Evolutionary conservation across 257 asterid genomes (phyloP).

Genomic region (Solanum bukasovii): DNA sequence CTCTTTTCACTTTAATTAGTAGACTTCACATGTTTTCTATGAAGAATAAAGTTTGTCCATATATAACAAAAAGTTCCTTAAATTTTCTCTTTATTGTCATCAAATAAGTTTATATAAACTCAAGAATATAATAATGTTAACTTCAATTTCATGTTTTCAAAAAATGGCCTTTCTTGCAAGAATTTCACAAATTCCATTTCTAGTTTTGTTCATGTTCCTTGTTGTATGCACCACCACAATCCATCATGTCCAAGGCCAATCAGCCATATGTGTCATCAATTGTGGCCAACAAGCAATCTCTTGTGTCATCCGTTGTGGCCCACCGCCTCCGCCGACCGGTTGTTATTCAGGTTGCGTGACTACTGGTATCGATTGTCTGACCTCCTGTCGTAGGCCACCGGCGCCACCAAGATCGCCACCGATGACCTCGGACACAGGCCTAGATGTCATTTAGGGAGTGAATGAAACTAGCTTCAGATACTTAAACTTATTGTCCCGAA

Average conservation of each 20-base stretch:
- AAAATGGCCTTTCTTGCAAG: neutral
- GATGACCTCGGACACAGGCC: neutral
- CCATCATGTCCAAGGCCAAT: neutral
- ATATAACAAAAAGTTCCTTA: neutral
- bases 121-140: neutral
- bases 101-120: neutral
- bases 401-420: neutral
- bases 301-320: neutral
- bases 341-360: conserved; percentile 5
- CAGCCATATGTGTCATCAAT: neutral
- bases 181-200: neutral
- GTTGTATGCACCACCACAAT: neutral
- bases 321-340: neutral
- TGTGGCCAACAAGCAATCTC: neutral
- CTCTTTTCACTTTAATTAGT: neutral
- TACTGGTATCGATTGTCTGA: neutral
- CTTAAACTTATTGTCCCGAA: too few relatives aligned
- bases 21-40: neutral
- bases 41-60: neutral
- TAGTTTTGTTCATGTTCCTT: neutral
- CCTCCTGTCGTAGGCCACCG: neutral
- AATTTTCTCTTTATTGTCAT: neutral
- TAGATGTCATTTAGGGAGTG: neutral
- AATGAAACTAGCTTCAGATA: neutral
- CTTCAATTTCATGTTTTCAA: neutral